Evolutionary conservation across 148 eudicot genomes (phyloP).

Genomic region (Silene uniflora): DNA sequence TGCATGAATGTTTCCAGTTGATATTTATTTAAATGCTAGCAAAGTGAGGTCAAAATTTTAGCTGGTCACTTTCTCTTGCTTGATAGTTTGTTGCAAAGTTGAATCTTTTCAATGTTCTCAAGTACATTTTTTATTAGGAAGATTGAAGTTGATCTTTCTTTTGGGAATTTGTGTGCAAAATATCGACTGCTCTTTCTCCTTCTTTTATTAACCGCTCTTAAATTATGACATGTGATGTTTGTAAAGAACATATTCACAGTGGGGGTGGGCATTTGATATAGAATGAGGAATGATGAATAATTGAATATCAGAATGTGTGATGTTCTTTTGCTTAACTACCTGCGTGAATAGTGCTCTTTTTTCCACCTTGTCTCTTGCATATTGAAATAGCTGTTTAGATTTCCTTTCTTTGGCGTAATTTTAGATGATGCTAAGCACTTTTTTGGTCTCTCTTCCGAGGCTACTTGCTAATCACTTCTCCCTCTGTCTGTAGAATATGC

Average conservation of each 20-base stretch:
- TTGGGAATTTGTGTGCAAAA: too few species aligned
- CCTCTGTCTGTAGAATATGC: constrained; percentile 51
- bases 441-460: not conserved
- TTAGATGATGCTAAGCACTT: not conserved
- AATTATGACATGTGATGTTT: not conserved
- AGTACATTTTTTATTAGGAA: not conserved
- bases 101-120: not conserved
- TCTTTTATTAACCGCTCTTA: not conserved
- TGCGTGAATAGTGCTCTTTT: not conserved
- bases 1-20: not conserved
- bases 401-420: not conserved
- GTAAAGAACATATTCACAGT: not conserved
- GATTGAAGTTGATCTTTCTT: too few species aligned
- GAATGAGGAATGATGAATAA: too few species aligned
- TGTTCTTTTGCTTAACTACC: not conserved
- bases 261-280: too few species aligned
- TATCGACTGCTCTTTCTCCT: not conserved
- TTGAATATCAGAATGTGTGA: too few species aligned
- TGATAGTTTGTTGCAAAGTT: not conserved
- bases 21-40: not conserved
- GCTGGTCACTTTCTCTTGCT: not conserved
- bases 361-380: not conserved
- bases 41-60: not conserved
- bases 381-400: not conserved
- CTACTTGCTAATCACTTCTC: not conserved